A percentile compares a stretch with the other conserved stretches of the same genome.
These are phyloP conservation scores for Diplodia corticola DNA, from an alignment of 2,329 filamentous ascomycete species.

Conservation along the genomic window DNA sequence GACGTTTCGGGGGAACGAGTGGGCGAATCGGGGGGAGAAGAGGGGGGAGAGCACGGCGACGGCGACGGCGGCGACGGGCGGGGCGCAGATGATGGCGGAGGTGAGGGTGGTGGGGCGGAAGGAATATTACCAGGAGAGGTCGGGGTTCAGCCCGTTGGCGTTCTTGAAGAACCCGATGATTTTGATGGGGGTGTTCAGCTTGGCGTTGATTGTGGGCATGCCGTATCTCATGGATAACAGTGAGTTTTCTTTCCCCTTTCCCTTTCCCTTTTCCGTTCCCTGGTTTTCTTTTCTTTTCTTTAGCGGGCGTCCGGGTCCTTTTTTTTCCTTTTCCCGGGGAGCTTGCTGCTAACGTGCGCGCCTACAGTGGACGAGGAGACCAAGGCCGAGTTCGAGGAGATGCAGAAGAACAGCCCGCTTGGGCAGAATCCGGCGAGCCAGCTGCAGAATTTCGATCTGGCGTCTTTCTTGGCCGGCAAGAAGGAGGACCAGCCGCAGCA, in stretches of 20 bases:
- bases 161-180: slow-evolving; percentile 97
- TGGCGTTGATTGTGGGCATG: slow-evolving; percentile 86
- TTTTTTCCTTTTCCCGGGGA: neutral
- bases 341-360: neutral
- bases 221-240: slow-evolving; percentile 95
- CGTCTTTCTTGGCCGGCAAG: slow-evolving; percentile 66
- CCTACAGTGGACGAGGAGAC: slow-evolving; percentile 93
- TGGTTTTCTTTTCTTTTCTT: neutral
- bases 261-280: neutral
- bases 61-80: slow-evolving; percentile 41
- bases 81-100: slow-evolving; percentile 42
- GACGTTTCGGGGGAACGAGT: slow-evolving; percentile 85
- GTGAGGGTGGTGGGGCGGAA: slow-evolving; percentile 64
- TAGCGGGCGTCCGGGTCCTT: neutral
- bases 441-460: slow-evolving; percentile 66
- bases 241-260: slow-evolving; percentile 53
- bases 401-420: slow-evolving; percentile 74
- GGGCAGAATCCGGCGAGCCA: slow-evolving; percentile 51
- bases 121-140: slow-evolving; percentile 74
- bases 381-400: slow-evolving; percentile 86
- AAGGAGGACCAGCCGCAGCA: slow-evolving; percentile 24
- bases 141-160: slow-evolving; percentile 65
- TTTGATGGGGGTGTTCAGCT: slow-evolving; percentile 79
- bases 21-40: slow-evolving; percentile 78
- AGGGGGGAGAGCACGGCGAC: slow-evolving; percentile 41